Evolutionary conservation across 1,284 basidiomycete species (phyloP), one percentile per base, ranked within the genome.

Genomic region (Sphaerobolus stellatus): DNA sequence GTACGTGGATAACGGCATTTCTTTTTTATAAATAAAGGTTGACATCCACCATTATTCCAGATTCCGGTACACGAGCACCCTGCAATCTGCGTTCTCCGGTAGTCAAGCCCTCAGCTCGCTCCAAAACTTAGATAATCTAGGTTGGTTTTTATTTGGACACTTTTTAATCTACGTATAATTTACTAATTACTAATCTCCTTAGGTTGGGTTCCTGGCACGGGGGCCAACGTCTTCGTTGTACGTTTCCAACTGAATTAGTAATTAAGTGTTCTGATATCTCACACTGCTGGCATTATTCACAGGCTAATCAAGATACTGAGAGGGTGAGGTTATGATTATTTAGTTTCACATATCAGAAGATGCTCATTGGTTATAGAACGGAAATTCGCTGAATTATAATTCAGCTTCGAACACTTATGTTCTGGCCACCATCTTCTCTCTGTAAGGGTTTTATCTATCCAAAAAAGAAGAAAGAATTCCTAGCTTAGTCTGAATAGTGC

Each of bases 231-330:
- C 20, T 88, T 88, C 58, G 83, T 88, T 3, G 60, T 61, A 50
- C 33, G 61, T 52, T 16, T n/a, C n/a, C n/a, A n/a, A n/a, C n/a
- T n/a, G n/a, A n/a, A n/a, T n/a, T n/a, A n/a, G n/a, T n/a, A n/a
- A n/a, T n/a, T 8, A 7, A n/a, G 11, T 3, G 11, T 24, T 20
- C 25, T 31, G 13, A 18, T 18, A 1, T n/a, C 18, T 27, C 30
- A 36, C 18, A 30, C 20, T 50, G 9, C n/a, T 18, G 22, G 40
- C 36, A 13, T 30, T 30, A 27, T 27, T 34, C 22, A n/a, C 27
- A 54, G 52, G 73, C 78, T 0, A 85, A 88, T 61, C 85, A 88
- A 58, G 86, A 88, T 60, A 86, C 84, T 0, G 86, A 88, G 65
- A 70, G 85, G 38, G 84, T 84, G 59, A 47, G 76, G 52, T 11